These are phyloP conservation scores for Globisporangium yorkense DNA, from an alignment of 352 stramenopile species.

Conservation along the genomic window DNA sequence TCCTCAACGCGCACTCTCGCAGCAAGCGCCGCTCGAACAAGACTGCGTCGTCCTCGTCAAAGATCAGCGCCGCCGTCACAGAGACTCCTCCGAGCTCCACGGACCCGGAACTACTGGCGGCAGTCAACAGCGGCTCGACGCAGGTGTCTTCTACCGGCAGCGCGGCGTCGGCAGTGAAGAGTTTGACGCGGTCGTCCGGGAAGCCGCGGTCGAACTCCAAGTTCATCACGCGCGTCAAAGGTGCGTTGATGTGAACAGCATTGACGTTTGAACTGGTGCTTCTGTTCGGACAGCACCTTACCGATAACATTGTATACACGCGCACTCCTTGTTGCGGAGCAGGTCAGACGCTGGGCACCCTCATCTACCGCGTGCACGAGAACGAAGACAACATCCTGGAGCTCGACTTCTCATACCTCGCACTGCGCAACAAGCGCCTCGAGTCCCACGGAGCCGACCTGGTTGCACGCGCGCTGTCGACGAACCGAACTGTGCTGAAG, in stretches of 20 bases:
- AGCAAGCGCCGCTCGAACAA: slow-evolving; percentile 8
- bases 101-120: slow-evolving; percentile 8
- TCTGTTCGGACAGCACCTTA: no score
- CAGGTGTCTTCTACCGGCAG: slow-evolving; percentile 5
- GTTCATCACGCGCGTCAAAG: slow-evolving; percentile 18
- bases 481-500: slow-evolving; percentile 53
- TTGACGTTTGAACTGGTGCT: background rate
- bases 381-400: slow-evolving; percentile 64
- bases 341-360: slow-evolving; percentile 48
- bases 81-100: slow-evolving; percentile 7
- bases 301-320: no score
- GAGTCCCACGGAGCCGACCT: slow-evolving; percentile 44
- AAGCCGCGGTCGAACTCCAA: slow-evolving; percentile 14
- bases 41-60: background rate
- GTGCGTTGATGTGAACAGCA: slow-evolving; percentile 5
- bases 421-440: slow-evolving; percentile 48
- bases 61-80: slow-evolving; percentile 1
- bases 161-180: slow-evolving; percentile 1
- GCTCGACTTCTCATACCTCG: slow-evolving; percentile 63
- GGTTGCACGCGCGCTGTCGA: slow-evolving; percentile 56
- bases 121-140: slow-evolving; percentile 10
- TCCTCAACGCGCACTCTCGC: background rate
- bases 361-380: slow-evolving; percentile 45
- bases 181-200: slow-evolving; percentile 6
- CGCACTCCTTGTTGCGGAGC: slow-evolving; percentile 2